Evolutionary conservation across 805 yeast species (phyloP).

Genomic region (Starmerella etchellsii): DNA sequence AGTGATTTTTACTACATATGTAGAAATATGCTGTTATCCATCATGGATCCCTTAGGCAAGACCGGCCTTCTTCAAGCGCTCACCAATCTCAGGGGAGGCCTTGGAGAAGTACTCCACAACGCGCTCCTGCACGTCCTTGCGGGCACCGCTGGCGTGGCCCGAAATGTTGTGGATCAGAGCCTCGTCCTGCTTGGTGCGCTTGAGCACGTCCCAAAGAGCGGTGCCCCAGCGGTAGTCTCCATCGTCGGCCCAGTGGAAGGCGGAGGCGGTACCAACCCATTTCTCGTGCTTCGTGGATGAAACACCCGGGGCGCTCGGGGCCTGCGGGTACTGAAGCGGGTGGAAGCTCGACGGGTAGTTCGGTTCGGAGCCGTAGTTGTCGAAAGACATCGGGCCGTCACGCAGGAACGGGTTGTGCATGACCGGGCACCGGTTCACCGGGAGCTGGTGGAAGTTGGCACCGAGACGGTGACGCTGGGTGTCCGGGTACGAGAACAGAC

Average conservation of each 20-base stretch:
- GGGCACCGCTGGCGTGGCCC: slow-evolving; percentile 54
- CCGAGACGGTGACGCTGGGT: slow-evolving; percentile 71
- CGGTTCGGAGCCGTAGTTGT: slow-evolving; percentile 39
- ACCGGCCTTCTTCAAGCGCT: slow-evolving; percentile 33
- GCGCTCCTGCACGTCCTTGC: slow-evolving; percentile 61
- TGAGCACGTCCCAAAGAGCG: slow-evolving; percentile 64
- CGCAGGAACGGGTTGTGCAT: slow-evolving; percentile 38
- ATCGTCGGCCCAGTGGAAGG: slow-evolving; percentile 76
- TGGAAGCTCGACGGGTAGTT: slow-evolving; percentile 37
- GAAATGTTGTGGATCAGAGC: slow-evolving; percentile 76
- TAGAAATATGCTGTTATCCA: too few species aligned
- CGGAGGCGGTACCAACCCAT: slow-evolving; percentile 71
- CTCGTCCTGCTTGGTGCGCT: slow-evolving; percentile 69
- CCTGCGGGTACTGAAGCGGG: slow-evolving; percentile 26
- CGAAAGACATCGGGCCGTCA: slow-evolving; percentile 46
- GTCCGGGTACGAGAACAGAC: slow-evolving; percentile 64
- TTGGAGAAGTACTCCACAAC: slow-evolving; percentile 64
- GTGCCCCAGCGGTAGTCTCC: slow-evolving; percentile 69
- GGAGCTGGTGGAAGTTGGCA: slow-evolving; percentile 51
- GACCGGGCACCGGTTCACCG: slow-evolving; percentile 49
- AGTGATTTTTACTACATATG: too few species aligned
- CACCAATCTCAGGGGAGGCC: slow-evolving; percentile 58
- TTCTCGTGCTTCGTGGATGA: slow-evolving; percentile 45
- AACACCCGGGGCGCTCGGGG: slow-evolving; percentile 10
- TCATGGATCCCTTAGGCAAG: too few species aligned